phyloP scores from a whole-genome alignment of 495 filamentous ascomycete genomes.

The Lepidopterella palustris region DNA sequence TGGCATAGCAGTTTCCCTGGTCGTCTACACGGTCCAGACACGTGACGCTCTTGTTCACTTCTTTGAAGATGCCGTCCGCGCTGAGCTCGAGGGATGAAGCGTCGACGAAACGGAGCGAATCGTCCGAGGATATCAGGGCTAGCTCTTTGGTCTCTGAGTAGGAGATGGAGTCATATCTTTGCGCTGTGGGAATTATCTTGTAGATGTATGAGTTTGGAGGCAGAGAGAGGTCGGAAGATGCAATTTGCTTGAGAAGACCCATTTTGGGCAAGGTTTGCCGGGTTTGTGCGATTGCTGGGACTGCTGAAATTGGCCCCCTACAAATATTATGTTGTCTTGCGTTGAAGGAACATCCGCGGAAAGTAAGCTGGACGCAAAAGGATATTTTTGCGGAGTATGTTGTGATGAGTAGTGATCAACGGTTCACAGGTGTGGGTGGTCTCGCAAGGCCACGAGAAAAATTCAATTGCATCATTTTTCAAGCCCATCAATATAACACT shows the following conservation, averaged over 20 bases:
- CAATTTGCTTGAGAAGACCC: constrained; percentile 11
- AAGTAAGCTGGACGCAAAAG: no score
- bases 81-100: constrained; percentile 28
- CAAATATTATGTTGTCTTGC: no score
- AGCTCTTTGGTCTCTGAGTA: constrained; percentile 21
- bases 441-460: no score
- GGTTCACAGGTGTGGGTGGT: no score
- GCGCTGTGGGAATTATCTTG: constrained; percentile 18
- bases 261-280: constrained; percentile 7
- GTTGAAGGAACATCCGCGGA: no score
- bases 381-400: no score
- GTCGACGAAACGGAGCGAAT: constrained; percentile 52
- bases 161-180: constrained; percentile 11
- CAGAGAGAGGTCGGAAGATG: constrained; percentile 13
- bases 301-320: no score
- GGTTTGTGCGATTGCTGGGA: not conserved
- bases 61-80: constrained; percentile 35
- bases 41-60: constrained; percentile 51
- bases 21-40: constrained; percentile 46
- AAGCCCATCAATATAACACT: no score
- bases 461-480: no score
- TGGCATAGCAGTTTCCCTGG: constrained; percentile 43
- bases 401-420: no score
- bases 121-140: constrained; percentile 38
- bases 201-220: constrained; percentile 31